Evolutionary conservation across 371 early-diverging fungal species (phyloP).

Genomic region (Mucor velutinosus): DNA sequence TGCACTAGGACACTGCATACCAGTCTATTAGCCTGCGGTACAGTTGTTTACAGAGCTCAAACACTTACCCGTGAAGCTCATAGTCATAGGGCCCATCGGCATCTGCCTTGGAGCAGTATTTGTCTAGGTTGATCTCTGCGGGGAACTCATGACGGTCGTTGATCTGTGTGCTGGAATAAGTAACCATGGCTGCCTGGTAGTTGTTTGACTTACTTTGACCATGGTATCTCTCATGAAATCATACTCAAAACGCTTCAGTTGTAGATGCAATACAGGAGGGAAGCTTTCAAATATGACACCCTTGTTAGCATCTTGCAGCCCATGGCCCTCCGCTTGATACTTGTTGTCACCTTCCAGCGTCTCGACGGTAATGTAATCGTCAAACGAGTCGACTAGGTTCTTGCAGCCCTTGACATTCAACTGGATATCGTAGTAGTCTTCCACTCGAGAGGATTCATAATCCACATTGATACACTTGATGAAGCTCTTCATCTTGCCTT

Average conservation of each 20-base stretch:
- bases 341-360: slow-evolving; percentile 96
- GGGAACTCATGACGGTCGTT: slow-evolving; percentile 98
- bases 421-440: slow-evolving; percentile 79
- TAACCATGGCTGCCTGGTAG: too few species aligned
- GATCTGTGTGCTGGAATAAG: slow-evolving; percentile 51
- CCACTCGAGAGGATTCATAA: slow-evolving; percentile 89
- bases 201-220: slow-evolving; percentile 80
- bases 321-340: slow-evolving; percentile 95
- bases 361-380: slow-evolving; percentile 85
- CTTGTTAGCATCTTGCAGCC: slow-evolving; percentile 95
- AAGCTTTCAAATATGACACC: slow-evolving; percentile 93
- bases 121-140: slow-evolving; percentile 82
- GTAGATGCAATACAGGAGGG: slow-evolving; percentile 97
- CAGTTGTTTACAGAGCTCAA: slow-evolving; percentile 25
- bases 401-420: slow-evolving; percentile 94
- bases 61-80: slow-evolving; percentile 80
- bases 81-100: slow-evolving; percentile 38
- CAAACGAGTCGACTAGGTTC: slow-evolving; percentile 87
- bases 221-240: slow-evolving; percentile 90
- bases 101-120: slow-evolving; percentile 64
- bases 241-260: slow-evolving; percentile 98
- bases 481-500: slow-evolving; percentile 94
- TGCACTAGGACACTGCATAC: slow-evolving; percentile 91
- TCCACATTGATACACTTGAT: slow-evolving; percentile 92
- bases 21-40: background rate